These are phyloP conservation scores for Flaveria bidentis DNA, from an alignment of 129 eudicot genomes.

Conservation along the genomic window DNA sequence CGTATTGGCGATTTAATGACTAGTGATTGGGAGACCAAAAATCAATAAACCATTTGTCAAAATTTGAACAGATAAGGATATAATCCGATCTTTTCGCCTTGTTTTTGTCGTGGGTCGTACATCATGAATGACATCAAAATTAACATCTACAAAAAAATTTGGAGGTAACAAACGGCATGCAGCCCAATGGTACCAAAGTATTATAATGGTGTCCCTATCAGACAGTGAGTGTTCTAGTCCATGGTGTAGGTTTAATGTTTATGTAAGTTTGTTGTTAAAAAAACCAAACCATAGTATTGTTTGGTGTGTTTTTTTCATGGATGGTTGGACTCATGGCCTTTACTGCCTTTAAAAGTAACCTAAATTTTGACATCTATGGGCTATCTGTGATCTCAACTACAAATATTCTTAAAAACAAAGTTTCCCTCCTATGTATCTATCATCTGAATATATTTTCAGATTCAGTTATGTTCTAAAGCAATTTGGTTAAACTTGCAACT, in stretches of 20 bases:
- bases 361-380: conserved; percentile 4
- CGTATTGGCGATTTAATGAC: not conserved
- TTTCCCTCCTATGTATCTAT: not conserved
- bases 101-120: not conserved
- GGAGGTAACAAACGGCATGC: not conserved
- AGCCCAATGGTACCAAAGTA: too few relatives aligned
- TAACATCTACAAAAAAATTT: not conserved
- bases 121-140: not conserved
- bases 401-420: not conserved
- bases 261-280: too few relatives aligned
- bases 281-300: not conserved
- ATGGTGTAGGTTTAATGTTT: too few relatives aligned
- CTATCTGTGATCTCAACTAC: conserved; percentile 9
- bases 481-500: not conserved
- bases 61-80: too few relatives aligned
- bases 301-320: conserved; percentile 3
- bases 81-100: not conserved
- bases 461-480: not conserved
- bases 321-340: conserved; percentile 15
- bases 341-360: conserved; percentile 13
- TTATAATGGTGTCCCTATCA: too few relatives aligned
- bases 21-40: not conserved
- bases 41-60: too few relatives aligned
- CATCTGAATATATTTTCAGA: not conserved
- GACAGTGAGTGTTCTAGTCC: too few relatives aligned